phyloP scores from a whole-genome alignment of 78 protist species.

The Dictyostelium firmibasis region DNA sequence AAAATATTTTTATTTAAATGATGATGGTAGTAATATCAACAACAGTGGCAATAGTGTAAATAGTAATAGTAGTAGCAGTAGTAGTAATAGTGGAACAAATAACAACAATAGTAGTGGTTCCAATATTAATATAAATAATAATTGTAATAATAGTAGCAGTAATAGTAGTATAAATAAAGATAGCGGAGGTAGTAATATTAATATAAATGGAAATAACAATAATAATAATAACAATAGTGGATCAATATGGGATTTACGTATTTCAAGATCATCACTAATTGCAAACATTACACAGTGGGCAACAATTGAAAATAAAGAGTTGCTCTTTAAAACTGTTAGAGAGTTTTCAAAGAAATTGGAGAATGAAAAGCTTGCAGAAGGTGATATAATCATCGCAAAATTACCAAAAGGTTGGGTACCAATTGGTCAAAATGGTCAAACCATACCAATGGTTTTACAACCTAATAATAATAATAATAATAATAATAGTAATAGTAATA shows the following conservation, averaged over 20 bases:
- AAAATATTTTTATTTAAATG: conserved; percentile 47
- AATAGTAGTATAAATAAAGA: background rate
- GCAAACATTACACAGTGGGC: conserved; percentile 24
- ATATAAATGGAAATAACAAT: too few species aligned
- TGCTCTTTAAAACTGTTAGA: background rate
- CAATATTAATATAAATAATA: background rate
- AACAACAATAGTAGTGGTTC: too few species aligned
- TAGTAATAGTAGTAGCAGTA: too few species aligned
- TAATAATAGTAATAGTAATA: background rate
- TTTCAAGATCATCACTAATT: conserved; percentile 35
- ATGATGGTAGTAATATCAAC: background rate
- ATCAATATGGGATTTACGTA: conserved; percentile 27
- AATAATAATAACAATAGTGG: background rate
- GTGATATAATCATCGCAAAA: conserved; percentile 42
- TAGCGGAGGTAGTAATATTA: background rate
- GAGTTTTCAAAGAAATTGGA: conserved; percentile 55
- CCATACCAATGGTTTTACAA: background rate
- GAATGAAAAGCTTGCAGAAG: conserved; percentile 5
- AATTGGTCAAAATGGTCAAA: background rate
- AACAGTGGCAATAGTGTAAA: background rate
- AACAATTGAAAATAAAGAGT: conserved; percentile 24
- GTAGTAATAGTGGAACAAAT: background rate
- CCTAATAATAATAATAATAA: background rate
- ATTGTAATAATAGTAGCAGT: background rate
- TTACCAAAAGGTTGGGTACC: conserved; percentile 54